Percentiles rank a stretch among this genome's conserved stretches.
These are phyloP conservation scores for Kwoniella sp. DNA, from an alignment of 768 basidiomycete genomes.

Conservation along the genomic window DNA sequence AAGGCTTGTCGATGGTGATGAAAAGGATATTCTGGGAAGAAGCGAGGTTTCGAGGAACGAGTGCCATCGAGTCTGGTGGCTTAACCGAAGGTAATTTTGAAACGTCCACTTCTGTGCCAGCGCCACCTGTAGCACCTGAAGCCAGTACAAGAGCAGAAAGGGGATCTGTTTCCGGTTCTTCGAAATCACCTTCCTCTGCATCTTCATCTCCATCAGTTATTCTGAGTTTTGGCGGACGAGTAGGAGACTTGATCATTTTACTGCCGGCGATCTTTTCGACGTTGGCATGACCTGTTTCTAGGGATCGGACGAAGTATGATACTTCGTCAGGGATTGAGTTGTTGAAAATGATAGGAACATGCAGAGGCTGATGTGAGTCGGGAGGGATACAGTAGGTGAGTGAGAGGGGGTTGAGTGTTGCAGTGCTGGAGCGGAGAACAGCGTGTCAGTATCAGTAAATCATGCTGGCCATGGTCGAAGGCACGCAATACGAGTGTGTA, in stretches of 20 bases:
- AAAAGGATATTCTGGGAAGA: conserved; percentile 73
- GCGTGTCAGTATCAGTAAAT: no score
- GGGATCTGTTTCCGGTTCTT: conserved; percentile 32
- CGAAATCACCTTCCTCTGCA: conserved; percentile 39
- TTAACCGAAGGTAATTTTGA: conserved; percentile 46
- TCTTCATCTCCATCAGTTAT: conserved; percentile 46
- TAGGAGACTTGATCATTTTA: conserved; percentile 33
- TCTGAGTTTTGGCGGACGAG: conserved; percentile 16
- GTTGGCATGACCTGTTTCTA: conserved; percentile 57
- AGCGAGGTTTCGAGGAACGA: conserved; percentile 62
- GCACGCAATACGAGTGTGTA: no score
- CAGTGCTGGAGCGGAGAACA: conserved; percentile 62
- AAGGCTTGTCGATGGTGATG: conserved; percentile 72
- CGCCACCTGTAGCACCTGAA: neutral
- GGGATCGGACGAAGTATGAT: conserved; percentile 71
- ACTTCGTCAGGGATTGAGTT: conserved; percentile 76
- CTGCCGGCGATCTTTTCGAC: conserved; percentile 29
- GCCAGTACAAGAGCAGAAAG: conserved; percentile 33
- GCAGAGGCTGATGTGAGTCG: conserved; percentile 59
- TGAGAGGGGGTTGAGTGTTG: conserved; percentile 76
- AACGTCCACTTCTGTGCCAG: conserved; percentile 26
- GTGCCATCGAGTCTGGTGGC: conserved; percentile 53
- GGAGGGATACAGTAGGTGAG: conserved; percentile 73
- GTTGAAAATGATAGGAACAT: conserved; percentile 84
- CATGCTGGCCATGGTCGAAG: no score